A percentile compares a stretch with the other conserved stretches of the same genome.
phyloP scores from a whole-genome alignment of 2,329 filamentous ascomycete species.

The Aspergillus luchuensis region DNA sequence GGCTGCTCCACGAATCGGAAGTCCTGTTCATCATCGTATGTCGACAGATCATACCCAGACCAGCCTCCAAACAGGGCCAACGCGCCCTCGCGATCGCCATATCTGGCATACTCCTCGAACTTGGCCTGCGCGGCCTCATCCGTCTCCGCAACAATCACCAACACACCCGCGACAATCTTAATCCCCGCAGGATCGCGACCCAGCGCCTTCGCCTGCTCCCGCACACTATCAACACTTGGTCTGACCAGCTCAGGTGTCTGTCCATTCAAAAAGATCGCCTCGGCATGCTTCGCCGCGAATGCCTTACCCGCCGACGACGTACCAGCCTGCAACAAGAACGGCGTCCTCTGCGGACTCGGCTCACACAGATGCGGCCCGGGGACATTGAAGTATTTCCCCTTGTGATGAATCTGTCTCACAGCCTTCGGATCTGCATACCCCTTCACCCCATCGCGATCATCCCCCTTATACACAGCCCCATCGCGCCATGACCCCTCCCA shows the following conservation, averaged over 20 bases:
- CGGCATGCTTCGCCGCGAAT: conserved; percentile 49
- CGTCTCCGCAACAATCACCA: conserved; percentile 49
- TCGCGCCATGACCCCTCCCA: conserved; percentile 58
- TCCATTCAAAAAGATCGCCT: conserved; percentile 52
- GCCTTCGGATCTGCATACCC: conserved; percentile 38
- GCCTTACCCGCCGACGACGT: conserved; percentile 49
- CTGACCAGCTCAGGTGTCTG: conserved; percentile 47
- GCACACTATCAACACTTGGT: conserved; percentile 46
- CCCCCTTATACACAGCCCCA: conserved; percentile 33
- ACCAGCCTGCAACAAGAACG: conserved; percentile 52
- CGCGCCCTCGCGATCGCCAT: conserved; percentile 49
- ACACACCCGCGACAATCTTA: conserved; percentile 49
- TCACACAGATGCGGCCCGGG: conserved; percentile 49
- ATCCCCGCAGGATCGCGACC: conserved; percentile 45
- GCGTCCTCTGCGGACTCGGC: conserved; percentile 51
- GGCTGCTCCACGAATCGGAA: conserved; percentile 47
- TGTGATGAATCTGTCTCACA: conserved; percentile 43
- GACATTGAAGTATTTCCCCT: conserved; percentile 47
- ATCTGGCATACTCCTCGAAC: conserved; percentile 45
- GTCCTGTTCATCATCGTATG: conserved; percentile 48
- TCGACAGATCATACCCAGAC: conserved; percentile 49
- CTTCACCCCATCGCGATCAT: conserved; percentile 12
- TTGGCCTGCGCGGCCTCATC: conserved; percentile 49
- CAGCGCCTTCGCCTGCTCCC: conserved; percentile 39
- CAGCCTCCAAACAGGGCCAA: conserved; percentile 52